Base-by-base conservation (phyloP, 2,329 filamentous ascomycete genomes). In the Aspergillus japonicus region DNA sequence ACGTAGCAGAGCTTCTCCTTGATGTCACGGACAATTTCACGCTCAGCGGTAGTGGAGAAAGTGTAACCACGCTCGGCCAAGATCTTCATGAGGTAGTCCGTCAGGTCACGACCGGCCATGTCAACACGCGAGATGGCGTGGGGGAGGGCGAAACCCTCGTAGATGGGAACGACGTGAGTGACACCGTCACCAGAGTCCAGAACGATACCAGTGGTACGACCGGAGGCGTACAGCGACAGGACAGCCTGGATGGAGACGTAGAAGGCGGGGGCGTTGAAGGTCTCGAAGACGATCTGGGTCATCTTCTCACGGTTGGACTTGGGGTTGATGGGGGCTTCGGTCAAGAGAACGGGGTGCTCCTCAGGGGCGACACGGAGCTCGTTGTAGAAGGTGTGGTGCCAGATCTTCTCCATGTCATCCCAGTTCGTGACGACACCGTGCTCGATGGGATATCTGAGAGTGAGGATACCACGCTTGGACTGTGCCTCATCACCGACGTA, bases 1-100 rank as follows among this genome's bases (percentile, higher is more conserved):
- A 98, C 95, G 85, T 99, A 99, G 89, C 95, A 99, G 76, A 99
- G 93, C 89, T 98, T 99, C 90, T 99, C 95, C 90, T 99, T 99
- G 87, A 99, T 98, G 82, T 99, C 95, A 86, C 95, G 94, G 77
- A 98, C 95, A 79, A 98, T 99, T 96, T 98, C 95, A 83, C 95
- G 95, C 87, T 99, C 95, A 82, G 95, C 95, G 65, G 95, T 98
- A 85, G 95, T 99, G 79, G 94, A 97, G 91, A 99, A 99, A 75
- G 92, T 92, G 87, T 99, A 98, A 76, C 95, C 95, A 78, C 95
- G 93, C 90, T 99, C 95, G 75, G 95, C 95, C 76, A 99, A 85
- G 77, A 99, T 98, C 91, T 98, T 98, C 95, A 99, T 98, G 77
- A 99, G 90, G 88, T 99, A 98, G 82, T 98, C 95, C 82, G 95